A percentile compares a stretch with the other conserved stretches of the same genome.
Evolutionary conservation across 2,329 filamentous ascomycete genomes (phyloP).

Genomic region (Aspergillus pseudotamarii): DNA sequence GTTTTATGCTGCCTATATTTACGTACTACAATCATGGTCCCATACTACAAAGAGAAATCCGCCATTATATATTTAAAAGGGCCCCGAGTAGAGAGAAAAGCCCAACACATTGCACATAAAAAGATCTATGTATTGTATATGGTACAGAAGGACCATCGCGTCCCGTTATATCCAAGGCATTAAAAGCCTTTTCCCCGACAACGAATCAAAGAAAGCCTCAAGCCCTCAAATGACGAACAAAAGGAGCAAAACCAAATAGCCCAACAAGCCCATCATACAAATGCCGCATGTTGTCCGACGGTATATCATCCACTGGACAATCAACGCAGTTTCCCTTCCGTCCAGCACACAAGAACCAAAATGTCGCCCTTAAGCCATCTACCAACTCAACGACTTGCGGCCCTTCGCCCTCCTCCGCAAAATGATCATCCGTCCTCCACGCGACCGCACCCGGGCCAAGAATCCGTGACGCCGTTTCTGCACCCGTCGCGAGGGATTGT

Average conservation of each 20-base stretch:
- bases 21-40: background rate
- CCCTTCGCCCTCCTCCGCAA: slow-evolving; percentile 58
- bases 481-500: slow-evolving; percentile 60
- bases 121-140: slow-evolving; percentile 1
- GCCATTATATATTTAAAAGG: background rate
- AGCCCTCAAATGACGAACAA: background rate
- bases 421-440: slow-evolving; percentile 57
- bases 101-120: background rate
- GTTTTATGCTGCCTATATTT: background rate
- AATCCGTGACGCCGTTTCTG: slow-evolving; percentile 66
- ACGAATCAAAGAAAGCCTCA: background rate
- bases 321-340: background rate
- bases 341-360: background rate
- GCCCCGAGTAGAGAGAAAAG: background rate
- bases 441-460: slow-evolving; percentile 54
- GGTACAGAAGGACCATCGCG: background rate
- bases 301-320: background rate
- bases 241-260: slow-evolving; percentile 11
- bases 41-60: background rate
- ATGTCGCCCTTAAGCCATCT: slow-evolving; percentile 15
- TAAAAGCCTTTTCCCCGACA: background rate
- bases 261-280: background rate
- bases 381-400: slow-evolving; percentile 57
- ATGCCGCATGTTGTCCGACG: background rate
- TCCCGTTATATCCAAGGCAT: background rate